Conservation (phyloP, 2,329 filamentous ascomycete species). For the Davidsoniella eucalypti region DNA sequence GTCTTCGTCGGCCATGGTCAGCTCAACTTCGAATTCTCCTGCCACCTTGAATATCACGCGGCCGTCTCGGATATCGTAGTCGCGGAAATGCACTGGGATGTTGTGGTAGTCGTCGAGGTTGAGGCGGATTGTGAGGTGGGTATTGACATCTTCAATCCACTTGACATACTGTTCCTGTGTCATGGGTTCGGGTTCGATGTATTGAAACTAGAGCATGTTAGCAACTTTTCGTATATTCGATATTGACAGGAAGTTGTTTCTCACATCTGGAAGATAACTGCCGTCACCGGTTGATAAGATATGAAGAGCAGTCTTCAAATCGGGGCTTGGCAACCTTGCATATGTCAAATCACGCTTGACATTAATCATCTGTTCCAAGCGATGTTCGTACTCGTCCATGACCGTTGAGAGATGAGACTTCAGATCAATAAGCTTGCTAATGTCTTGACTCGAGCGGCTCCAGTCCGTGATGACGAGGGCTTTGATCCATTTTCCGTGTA, state of each 20-base stretch:
- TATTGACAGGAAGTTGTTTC: slow-evolving; percentile 18
- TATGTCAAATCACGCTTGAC: slow-evolving; percentile 56
- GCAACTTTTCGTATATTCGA: not conserved
- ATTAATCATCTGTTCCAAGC: slow-evolving; percentile 47
- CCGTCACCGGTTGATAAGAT: slow-evolving; percentile 65
- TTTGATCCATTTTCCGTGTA: slow-evolving; percentile 83
- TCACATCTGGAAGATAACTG: slow-evolving; percentile 62
- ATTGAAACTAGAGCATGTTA: slow-evolving; percentile 45
- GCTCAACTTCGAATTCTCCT: slow-evolving; percentile 80
- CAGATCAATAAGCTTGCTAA: slow-evolving; percentile 79
- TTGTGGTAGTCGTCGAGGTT: slow-evolving; percentile 67
- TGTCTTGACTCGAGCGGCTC: slow-evolving; percentile 62
- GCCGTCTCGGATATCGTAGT: slow-evolving; percentile 69
- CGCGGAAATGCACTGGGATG: slow-evolving; percentile 56
- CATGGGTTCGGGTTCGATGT: slow-evolving; percentile 57
- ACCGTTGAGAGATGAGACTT: slow-evolving; percentile 55
- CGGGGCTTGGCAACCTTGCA: slow-evolving; percentile 72
- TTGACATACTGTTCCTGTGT: slow-evolving; percentile 55
- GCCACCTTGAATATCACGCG: slow-evolving; percentile 73
- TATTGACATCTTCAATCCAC: slow-evolving; percentile 68
- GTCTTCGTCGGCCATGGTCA: slow-evolving; percentile 79
- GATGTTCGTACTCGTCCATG: slow-evolving; percentile 40
- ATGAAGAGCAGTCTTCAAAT: slow-evolving; percentile 77
- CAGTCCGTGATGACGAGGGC: slow-evolving; percentile 79
- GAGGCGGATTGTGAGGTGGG: slow-evolving; percentile 65